phyloP scores from a whole-genome alignment of 2,329 filamentous ascomycete species.

The Aplosporella prunicola region DNA sequence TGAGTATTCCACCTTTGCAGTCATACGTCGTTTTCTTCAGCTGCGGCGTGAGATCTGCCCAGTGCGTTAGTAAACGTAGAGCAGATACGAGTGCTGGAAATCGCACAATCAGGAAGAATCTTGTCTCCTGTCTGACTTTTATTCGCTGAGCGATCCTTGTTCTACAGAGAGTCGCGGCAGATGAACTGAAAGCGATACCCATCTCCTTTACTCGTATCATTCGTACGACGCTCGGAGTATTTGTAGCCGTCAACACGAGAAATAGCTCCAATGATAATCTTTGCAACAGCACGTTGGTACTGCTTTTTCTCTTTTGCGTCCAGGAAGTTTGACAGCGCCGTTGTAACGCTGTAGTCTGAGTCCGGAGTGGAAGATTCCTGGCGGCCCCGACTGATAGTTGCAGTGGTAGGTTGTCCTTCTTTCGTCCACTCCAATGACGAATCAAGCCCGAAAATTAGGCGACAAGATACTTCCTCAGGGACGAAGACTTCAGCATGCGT shows the following conservation, averaged over 20 bases:
- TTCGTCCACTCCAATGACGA: no score
- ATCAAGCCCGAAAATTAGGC: no score
- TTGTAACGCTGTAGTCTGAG: constrained; percentile 7
- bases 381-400: no score
- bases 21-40: background rate
- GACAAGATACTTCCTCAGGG: constrained; percentile 1
- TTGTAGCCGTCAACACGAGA: constrained; percentile 25
- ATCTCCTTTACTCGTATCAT: constrained; percentile 21
- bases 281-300: constrained; percentile 8
- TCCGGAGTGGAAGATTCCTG: no score
- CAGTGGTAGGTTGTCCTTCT: no score
- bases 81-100: no score
- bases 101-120: no score
- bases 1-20: background rate
- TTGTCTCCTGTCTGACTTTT: constrained; percentile 13
- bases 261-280: constrained; percentile 21
- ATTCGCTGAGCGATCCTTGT: constrained; percentile 20
- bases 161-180: constrained; percentile 25
- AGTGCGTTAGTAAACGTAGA: no score
- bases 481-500: constrained; percentile 1
- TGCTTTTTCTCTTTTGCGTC: constrained; percentile 12
- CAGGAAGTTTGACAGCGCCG: constrained; percentile 9
- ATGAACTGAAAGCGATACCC: constrained; percentile 25
- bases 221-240: constrained; percentile 24
- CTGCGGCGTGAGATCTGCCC: no score